A percentile compares a stretch with the other conserved stretches of the same genome.
phyloP scores from a whole-genome alignment of 331 rosid genomes.

The Prunus yedoensis region DNA sequence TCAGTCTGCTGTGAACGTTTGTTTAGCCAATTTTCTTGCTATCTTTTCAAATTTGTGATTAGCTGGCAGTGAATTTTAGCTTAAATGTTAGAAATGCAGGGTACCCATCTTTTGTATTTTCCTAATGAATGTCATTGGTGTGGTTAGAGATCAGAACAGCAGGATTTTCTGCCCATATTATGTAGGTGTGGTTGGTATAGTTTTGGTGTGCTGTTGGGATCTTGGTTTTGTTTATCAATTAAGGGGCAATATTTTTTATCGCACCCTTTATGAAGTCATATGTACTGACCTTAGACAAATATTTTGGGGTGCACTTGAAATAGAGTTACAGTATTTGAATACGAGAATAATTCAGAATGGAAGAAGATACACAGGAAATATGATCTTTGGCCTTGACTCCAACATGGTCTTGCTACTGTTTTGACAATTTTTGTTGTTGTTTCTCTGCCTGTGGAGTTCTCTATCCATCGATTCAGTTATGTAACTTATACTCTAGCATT shows the following conservation, averaged over 20 bases:
- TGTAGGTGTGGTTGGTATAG: neutral
- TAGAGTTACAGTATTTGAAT: conserved; percentile 28
- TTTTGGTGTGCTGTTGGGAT: conserved; percentile 3
- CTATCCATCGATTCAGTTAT: too few relatives aligned
- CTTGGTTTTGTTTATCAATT: conserved; percentile 2
- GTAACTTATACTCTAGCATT: too few relatives aligned
- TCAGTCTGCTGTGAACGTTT: too few relatives aligned
- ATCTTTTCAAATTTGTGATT: conserved; percentile 9
- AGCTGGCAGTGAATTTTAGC: conserved; percentile 1
- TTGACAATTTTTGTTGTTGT: too few relatives aligned
- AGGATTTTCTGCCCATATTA: conserved; percentile 17
- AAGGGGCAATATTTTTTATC: conserved; percentile 2
- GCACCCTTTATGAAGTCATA: neutral
- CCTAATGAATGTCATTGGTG: neutral
- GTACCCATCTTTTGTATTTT: neutral
- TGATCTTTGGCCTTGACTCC: too few relatives aligned
- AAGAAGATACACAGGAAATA: too few relatives aligned
- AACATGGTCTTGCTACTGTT: too few relatives aligned
- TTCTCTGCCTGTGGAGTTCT: too few relatives aligned
- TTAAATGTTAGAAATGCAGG: conserved; percentile 1
- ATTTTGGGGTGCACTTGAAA: conserved; percentile 25
- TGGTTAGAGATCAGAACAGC: neutral
- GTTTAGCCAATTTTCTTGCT: too few relatives aligned
- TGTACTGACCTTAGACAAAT: conserved; percentile 7
- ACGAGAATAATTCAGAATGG: conserved; percentile 2